Evolutionary conservation across 345 rosid genomes (phyloP).

Genomic region (Noccaea caerulescens): DNA sequence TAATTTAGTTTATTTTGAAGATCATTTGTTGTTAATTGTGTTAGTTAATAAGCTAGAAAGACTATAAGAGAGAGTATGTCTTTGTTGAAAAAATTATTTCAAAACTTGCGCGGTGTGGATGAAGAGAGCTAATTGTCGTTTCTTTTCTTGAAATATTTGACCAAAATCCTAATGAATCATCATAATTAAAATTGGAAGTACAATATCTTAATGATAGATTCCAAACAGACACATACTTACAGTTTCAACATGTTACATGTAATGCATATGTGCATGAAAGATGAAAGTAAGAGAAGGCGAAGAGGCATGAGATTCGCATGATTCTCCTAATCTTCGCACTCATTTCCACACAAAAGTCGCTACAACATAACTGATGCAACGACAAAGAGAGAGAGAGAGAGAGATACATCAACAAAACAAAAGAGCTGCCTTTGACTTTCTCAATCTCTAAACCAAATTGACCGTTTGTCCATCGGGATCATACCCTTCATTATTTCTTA

Average conservation of each 20-base stretch:
- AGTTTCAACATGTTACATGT: conserved; percentile 5
- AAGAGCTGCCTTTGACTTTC: conserved; percentile 40
- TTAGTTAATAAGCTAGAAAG: not conserved
- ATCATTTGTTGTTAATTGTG: not conserved
- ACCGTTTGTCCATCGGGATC: conserved; percentile 38
- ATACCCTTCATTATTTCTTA: conserved; percentile 30
- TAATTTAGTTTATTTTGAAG: not conserved
- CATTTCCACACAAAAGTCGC: conserved; percentile 38
- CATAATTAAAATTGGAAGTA: not conserved
- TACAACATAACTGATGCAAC: conserved; percentile 41
- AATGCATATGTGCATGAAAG: conserved; percentile 6
- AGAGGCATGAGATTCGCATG: conserved; percentile 33
- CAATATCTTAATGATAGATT: not conserved
- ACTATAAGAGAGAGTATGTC: too few relatives aligned
- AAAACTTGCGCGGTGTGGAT: too few relatives aligned
- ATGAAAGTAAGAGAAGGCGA: conserved; percentile 13
- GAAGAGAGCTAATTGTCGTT: not conserved
- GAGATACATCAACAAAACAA: not conserved
- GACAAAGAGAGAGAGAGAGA: conserved; percentile 13
- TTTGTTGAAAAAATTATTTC: too few relatives aligned
- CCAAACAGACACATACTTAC: conserved; percentile 6
- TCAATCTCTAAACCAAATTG: conserved; percentile 30
- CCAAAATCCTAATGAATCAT: not conserved
- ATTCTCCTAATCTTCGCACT: conserved; percentile 29
- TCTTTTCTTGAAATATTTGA: not conserved